phyloP scores from a whole-genome alignment of 1,284 basidiomycete species.

The Phenoliferia sp. region DNA sequence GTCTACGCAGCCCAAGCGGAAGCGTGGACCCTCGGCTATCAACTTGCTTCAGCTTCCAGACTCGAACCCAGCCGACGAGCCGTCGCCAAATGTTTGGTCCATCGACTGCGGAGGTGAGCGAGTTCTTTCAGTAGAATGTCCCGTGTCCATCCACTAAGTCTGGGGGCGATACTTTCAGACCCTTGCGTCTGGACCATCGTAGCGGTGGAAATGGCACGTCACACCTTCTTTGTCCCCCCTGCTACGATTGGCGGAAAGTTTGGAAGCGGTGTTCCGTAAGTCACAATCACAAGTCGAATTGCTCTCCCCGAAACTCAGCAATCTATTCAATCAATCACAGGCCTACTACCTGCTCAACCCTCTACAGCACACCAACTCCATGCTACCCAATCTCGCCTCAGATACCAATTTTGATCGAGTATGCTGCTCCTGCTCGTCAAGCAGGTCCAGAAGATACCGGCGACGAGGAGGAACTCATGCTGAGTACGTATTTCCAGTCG shows the following conservation, averaged over 20 bases:
- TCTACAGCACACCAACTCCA: conserved; percentile 39
- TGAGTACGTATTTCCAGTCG: conserved; percentile 66
- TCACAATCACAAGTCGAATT: conserved; percentile 11
- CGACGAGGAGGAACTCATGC: conserved; percentile 36
- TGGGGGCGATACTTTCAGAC: conserved; percentile 45
- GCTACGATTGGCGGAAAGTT: conserved; percentile 31
- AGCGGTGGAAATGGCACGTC: conserved; percentile 49
- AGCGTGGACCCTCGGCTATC: conserved; percentile 12
- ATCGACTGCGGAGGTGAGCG: conserved; percentile 43
- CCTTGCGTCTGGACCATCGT: conserved; percentile 91
- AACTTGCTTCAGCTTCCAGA: background rate
- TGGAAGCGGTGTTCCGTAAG: conserved; percentile 4
- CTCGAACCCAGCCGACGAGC: background rate
- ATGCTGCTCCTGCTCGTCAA: conserved; percentile 9
- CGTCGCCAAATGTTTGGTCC: conserved; percentile 21
- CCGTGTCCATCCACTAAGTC: background rate
- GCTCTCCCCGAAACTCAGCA: conserved; percentile 1
- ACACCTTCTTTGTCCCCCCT: conserved; percentile 44
- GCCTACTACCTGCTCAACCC: conserved; percentile 30
- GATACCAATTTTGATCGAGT: conserved; percentile 19
- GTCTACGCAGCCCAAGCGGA: no score
- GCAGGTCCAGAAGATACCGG: conserved; percentile 6
- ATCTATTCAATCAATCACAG: background rate
- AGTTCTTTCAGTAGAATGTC: background rate
- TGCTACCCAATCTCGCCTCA: conserved; percentile 43